phyloP scores from a whole-genome alignment of 1,284 basidiomycete species.

The Trichosporon ovoides region DNA sequence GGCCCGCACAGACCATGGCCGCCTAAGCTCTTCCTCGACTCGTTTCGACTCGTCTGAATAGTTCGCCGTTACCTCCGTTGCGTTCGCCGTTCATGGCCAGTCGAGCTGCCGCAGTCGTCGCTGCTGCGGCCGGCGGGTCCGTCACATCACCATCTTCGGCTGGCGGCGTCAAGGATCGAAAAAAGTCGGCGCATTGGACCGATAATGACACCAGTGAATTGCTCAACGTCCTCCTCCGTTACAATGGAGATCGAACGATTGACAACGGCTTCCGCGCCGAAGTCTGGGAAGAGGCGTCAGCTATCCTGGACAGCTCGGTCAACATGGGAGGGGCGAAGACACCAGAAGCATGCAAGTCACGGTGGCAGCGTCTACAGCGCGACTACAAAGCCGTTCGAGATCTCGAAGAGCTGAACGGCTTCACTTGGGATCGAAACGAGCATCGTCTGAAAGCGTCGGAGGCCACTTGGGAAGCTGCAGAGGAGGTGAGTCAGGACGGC shows the following conservation, averaged over 20 bases:
- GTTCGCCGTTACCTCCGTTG: background rate
- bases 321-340: slow-evolving; percentile 40
- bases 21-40: background rate
- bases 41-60: background rate
- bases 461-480: slow-evolving; percentile 34
- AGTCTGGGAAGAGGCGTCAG: slow-evolving; percentile 38
- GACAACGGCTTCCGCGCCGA: slow-evolving; percentile 45
- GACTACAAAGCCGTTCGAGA: slow-evolving; percentile 40
- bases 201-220: slow-evolving; percentile 36
- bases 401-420: slow-evolving; percentile 29
- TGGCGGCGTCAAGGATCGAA: slow-evolving; percentile 29
- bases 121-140: background rate
- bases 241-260: slow-evolving; percentile 33
- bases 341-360: slow-evolving; percentile 41
- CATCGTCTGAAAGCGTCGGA: slow-evolving; percentile 26
- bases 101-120: background rate
- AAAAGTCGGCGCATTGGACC: slow-evolving; percentile 41
- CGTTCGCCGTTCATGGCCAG: background rate
- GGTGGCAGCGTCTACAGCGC: slow-evolving; percentile 43
- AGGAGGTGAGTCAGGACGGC: slow-evolving; percentile 18
- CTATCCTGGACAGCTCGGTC: slow-evolving; percentile 24
- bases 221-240: slow-evolving; percentile 30
- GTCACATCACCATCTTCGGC: slow-evolving; percentile 24
- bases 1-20: slow-evolving; percentile 5
- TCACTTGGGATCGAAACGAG: slow-evolving; percentile 29